Percentiles rank a stretch among this genome's conserved stretches.
These are phyloP conservation scores for Cladophialophora exuberans DNA, from an alignment of 2,329 filamentous ascomycete genomes.

Conservation along the genomic window DNA sequence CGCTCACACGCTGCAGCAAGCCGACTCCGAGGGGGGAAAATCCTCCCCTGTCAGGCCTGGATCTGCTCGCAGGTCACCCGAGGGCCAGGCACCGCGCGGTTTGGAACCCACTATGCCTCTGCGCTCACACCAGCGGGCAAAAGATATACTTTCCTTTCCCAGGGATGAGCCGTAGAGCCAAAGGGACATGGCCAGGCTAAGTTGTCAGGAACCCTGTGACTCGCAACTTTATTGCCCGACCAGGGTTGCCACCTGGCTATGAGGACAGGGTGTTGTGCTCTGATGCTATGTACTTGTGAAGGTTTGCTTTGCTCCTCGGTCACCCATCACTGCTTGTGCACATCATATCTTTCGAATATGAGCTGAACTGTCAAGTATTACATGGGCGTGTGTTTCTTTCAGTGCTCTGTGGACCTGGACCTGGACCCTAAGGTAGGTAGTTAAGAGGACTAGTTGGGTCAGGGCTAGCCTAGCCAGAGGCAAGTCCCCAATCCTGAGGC, in stretches of 20 bases:
- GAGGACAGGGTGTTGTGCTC: neutral
- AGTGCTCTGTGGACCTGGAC: no score
- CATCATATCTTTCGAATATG: no score
- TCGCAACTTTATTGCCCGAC: conserved; percentile 2
- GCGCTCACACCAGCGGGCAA: neutral
- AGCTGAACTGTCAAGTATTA: neutral
- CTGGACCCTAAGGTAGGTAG: no score
- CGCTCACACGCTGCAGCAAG: neutral
- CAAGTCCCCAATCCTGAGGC: conserved; percentile 19
- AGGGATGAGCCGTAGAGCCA: conserved; percentile 1
- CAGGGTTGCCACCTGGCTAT: neutral
- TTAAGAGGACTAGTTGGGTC: no score
- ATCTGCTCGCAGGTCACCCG: neutral
- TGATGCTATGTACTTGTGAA: neutral
- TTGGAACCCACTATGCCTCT: neutral
- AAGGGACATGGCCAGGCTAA: neutral
- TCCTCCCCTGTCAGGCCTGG: conserved; percentile 5
- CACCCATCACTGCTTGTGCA: no score
- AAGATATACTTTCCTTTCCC: neutral
- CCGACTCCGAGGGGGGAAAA: neutral
- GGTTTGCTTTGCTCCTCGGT: neutral
- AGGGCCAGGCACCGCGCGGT: neutral
- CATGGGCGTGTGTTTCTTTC: neutral
- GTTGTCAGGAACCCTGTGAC: neutral
- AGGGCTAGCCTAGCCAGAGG: conserved; percentile 16